Evolutionary conservation across 169 alveolate genomes (phyloP), one percentile per base, ranked within the genome.

Genomic region (Plasmodium malariae): DNA sequence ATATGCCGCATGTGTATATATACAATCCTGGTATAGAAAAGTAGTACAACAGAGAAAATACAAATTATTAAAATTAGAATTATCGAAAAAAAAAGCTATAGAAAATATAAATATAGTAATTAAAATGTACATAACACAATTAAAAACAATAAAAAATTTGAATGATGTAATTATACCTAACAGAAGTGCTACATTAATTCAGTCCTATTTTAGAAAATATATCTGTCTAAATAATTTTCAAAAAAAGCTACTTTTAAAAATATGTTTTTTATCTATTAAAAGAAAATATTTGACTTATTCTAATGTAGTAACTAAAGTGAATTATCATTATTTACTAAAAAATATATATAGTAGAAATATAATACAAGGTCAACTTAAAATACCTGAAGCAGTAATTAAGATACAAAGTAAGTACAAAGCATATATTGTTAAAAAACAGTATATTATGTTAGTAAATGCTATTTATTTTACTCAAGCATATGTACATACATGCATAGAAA

Each of bases 391-490:
- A 32, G 92, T 59, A 12, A 59, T 86, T 40, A 86, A 86, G 60
- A 86, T 86, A 17, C 92, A 86, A 48, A 63, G 87, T 30, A 68
- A 70, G 34, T 86, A 86, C 59, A 86, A 86, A 72, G 54, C 57
- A 19, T 86, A 70, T 59, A 68, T 86, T 14, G 92, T 86, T 30
- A 69, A 37, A 40, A 86, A 86, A 30, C 92, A 86, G 17, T 86
- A 57, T 72, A 68, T n/a, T 28, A 55, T 86, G 74, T 21, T 86
- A 24, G 55, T 55, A 26, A 19, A 57, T 32, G 92, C 92, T 48
- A 70, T 86, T 45, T 86, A 86, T 60, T 86, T 86, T 63, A 86
- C 92, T 17, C 92, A 86, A 72, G 86, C 92, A 17, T 86, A 86
- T 72, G 28, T 86, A 19, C 87, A 69, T 34, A 86, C 92, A 54